Base-by-base conservation (phyloP, 108 stramenopile species). In the Seminavis robusta region DNA sequence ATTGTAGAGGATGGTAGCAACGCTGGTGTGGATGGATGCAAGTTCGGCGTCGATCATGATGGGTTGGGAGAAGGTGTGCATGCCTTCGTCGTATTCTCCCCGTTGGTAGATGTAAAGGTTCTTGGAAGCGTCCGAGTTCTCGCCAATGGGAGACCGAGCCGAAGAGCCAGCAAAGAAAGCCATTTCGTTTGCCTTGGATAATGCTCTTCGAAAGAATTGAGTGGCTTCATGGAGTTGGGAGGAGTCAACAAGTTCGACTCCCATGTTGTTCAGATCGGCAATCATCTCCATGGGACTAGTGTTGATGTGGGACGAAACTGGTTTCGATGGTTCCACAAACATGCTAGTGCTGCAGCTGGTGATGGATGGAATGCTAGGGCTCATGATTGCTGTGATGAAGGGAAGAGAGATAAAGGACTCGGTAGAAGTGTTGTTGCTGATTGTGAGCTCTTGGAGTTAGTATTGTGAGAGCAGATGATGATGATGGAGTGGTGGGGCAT, bases 21-120 rank as follows among this genome's bases (percentile, higher is more conserved):
- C 46, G 24, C 37, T 32, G 4, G 29, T 20, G 33, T 61, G 60
- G 13, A 59, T 25, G 28, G 25, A 1, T 16, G 33, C 46, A 37
- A 64, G 68, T 8, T 38, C 34, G 27, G 32, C 21, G 10, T 59
- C 57, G 20, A 59, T 29, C 15, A 30, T 45, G 5, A 47, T 10
- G 3, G 47, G 48, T 3, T 52, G 23, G 33, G 34, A 20, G 36
- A 69, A 77, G 13, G 63, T 40, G 5, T 52, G 26, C 54, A 78
- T 63, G 8, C 77, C 77, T 56, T 78, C 77, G 38, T 78, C 77
- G 54, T 71, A 78, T 40, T 65, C 77, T 52, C 52, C 67, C 8
- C 76, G 48, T 59, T 77, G 76, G 32, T 67, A 76, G 24, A 65
- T 62, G 36, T 76, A 76, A 4, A 8, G 17, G 20, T 6, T 56